Base-by-base conservation (phyloP, 2,329 filamentous ascomycete species). In the Fusarium tjaetaba region DNA sequence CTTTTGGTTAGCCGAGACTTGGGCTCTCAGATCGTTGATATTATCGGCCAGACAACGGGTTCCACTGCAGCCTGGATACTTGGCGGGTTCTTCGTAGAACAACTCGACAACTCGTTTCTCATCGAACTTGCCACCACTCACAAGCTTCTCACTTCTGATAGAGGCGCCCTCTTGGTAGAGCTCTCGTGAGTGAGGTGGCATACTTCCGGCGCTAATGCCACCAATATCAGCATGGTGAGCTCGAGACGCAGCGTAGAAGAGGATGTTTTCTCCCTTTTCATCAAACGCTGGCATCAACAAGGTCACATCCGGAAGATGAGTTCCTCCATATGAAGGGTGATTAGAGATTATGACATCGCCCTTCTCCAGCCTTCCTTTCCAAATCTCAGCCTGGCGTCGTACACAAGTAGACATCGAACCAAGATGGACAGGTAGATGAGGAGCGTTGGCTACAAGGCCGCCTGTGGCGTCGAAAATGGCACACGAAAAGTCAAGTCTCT, bases 191-290 rank as follows among this genome's bases (percentile, higher is more conserved):
- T 93, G 89, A 10, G 93, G 91, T 1, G 93, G 93, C 93, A 96
- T 96, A 5, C 91, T 94, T 0, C 93, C 93, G 0, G 93, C 93
- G 2, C 94, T 86, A 52, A 95, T 94, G 14, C 93, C 93, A 18
- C 93, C 93, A 73, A 96, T 95, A 77, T 96, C 93, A n/a, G 93
- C 93, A 77, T 96, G 93, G 76, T 96, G 93, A 1, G 93, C 93
- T 61, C 93, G 88, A 7, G 92, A 94, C 0, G 93, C 93, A 4
- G 94, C 93, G 73, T 95, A 96, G 81, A 96, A 96, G 57, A 95
- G 88, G 60, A 95, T 94, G 4, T 93, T 88, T 56, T 92, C 88
- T 7, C 90, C 90, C 43, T 81, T 80, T 7, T 81, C 79, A 61
- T 90, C 91, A 82, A 95, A 96, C 0, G 93, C 93, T 0, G 93